Evolutionary conservation across 331 rosid genomes (phyloP).

Genomic region (Saraca asoca): DNA sequence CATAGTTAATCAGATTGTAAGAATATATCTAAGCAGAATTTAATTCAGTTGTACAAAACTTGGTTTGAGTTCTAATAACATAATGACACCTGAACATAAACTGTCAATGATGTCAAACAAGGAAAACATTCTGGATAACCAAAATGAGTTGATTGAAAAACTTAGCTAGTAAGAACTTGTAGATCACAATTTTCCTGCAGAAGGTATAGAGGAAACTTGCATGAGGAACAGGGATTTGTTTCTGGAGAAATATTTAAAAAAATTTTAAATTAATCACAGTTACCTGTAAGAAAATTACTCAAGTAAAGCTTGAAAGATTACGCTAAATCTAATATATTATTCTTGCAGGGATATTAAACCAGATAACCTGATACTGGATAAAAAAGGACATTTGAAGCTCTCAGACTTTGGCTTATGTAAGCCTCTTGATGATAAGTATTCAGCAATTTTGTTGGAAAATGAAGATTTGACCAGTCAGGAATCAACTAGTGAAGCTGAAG

Average conservation of each 20-base stretch:
- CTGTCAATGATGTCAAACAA: not conserved
- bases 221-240: not conserved
- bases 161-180: not conserved
- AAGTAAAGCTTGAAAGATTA: slow-evolving; percentile 31
- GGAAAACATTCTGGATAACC: not conserved
- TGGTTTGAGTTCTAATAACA: slow-evolving; percentile 16
- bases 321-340: slow-evolving; percentile 40
- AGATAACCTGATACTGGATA: slow-evolving; percentile 95
- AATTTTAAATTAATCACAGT: not conserved
- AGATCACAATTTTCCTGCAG: not conserved
- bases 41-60: slow-evolving; percentile 11
- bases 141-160: slow-evolving; percentile 8
- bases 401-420: slow-evolving; percentile 99
- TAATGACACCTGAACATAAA: slow-evolving; percentile 9
- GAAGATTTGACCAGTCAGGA: slow-evolving; percentile 67
- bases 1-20: slow-evolving; percentile 25
- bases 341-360: slow-evolving; percentile 96
- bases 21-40: slow-evolving; percentile 12
- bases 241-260: slow-evolving; percentile 20
- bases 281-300: slow-evolving; percentile 26
- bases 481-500: slow-evolving; percentile 66
- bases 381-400: slow-evolving; percentile 95
- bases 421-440: slow-evolving; percentile 93
- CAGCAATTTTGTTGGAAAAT: slow-evolving; percentile 78
- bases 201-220: slow-evolving; percentile 11